A percentile compares a stretch with the other conserved stretches of the same genome.
phyloP scores from a whole-genome alignment of 768 basidiomycete genomes.

The Phylloporus sp. region DNA sequence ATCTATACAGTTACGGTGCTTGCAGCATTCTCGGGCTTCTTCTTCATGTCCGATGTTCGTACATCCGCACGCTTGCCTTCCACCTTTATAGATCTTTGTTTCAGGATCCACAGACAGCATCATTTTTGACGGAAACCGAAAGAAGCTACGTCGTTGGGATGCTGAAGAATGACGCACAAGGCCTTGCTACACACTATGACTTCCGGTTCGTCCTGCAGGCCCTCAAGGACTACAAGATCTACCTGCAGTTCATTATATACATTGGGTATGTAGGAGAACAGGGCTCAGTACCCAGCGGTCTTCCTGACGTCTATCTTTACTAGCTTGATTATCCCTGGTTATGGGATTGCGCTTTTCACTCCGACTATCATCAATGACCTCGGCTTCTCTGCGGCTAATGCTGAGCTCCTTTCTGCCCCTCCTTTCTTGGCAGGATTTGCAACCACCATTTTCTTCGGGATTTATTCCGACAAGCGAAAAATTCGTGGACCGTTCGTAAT shows the following conservation, averaged over 20 bases:
- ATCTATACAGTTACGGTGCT: slow-evolving; percentile 11
- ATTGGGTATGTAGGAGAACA: slow-evolving; percentile 30
- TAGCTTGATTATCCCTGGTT: slow-evolving; percentile 42
- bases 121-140: slow-evolving; percentile 45
- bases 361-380: slow-evolving; percentile 46
- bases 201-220: slow-evolving; percentile 47
- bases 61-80: not conserved
- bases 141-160: slow-evolving; percentile 35
- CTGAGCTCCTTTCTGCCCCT: slow-evolving; percentile 46
- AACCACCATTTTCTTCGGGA: slow-evolving; percentile 35
- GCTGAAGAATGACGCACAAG: slow-evolving; percentile 41
- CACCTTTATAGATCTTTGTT: not conserved
- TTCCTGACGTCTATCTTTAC: slow-evolving; percentile 3
- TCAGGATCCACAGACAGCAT: slow-evolving; percentile 52
- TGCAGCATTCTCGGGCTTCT: slow-evolving; percentile 30
- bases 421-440: slow-evolving; percentile 44
- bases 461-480: slow-evolving; percentile 39
- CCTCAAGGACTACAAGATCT: slow-evolving; percentile 41
- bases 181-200: slow-evolving; percentile 42
- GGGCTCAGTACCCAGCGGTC: not conserved
- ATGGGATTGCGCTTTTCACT: slow-evolving; percentile 43
- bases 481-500: slow-evolving; percentile 47
- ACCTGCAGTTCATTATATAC: slow-evolving; percentile 32
- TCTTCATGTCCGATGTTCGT: slow-evolving; percentile 50
- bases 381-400: slow-evolving; percentile 46